phyloP scores from a whole-genome alignment of 495 filamentous ascomycete genomes.

The Hyaloscypha finlandica region DNA sequence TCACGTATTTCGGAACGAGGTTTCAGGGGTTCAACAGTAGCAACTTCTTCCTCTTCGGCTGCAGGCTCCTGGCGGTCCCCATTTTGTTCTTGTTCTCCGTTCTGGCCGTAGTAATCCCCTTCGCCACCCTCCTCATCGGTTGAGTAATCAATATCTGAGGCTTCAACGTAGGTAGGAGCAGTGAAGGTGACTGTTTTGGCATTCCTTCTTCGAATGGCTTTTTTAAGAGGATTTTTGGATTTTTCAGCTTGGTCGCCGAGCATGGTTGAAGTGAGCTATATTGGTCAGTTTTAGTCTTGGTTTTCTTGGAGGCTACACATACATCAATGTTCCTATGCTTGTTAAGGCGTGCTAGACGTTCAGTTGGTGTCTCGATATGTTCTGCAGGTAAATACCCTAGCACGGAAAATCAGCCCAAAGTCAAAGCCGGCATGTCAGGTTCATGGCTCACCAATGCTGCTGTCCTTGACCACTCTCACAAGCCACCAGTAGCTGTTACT shows the following conservation, averaged over 20 bases:
- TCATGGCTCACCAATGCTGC: slow-evolving; percentile 78
- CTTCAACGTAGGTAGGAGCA: slow-evolving; percentile 85
- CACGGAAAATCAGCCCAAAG: slow-evolving; percentile 10
- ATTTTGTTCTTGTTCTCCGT: slow-evolving; percentile 41
- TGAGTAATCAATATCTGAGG: slow-evolving; percentile 87
- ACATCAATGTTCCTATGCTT: slow-evolving; percentile 99
- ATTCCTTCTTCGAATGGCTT: slow-evolving; percentile 84
- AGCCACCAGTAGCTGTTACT: slow-evolving; percentile 99
- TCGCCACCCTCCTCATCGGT: slow-evolving; percentile 80
- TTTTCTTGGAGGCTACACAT: slow-evolving; percentile 38
- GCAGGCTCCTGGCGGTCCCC: slow-evolving; percentile 40
- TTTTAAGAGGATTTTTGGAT: slow-evolving; percentile 84
- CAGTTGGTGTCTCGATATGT: slow-evolving; percentile 97
- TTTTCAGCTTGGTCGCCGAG: slow-evolving; percentile 89
- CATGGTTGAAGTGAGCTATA: slow-evolving; percentile 88
- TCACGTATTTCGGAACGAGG: slow-evolving; percentile 34
- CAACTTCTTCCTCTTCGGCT: slow-evolving; percentile 35
- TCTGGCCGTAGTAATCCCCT: slow-evolving; percentile 50
- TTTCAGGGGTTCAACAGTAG: slow-evolving; percentile 28
- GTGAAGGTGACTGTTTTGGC: slow-evolving; percentile 84
- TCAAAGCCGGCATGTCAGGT: not conserved
- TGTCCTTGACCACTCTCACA: slow-evolving; percentile 94
- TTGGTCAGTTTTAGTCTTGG: slow-evolving; percentile 7
- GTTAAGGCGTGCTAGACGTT: slow-evolving; percentile 89
- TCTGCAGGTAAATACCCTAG: slow-evolving; percentile 94